Evolutionary conservation across 2,329 filamentous ascomycete genomes (phyloP), one percentile per base, ranked within the genome.

Genomic region (Xylaria multiplex): DNA sequence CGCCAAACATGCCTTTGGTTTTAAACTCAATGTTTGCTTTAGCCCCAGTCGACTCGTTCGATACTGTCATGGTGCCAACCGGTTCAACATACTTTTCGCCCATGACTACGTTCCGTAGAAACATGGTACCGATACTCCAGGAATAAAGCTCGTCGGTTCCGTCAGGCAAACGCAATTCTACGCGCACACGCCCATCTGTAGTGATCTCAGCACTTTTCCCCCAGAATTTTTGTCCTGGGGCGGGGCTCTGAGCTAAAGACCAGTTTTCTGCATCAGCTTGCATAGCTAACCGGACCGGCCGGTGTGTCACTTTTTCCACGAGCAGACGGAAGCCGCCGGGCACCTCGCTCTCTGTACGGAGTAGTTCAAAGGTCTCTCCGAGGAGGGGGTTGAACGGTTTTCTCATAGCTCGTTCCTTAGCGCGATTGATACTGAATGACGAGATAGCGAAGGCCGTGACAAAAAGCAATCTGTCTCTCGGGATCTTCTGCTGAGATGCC

Each of bases 71-170:
- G 49, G 88, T 93, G 52, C 94, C 94, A 0, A 96, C 93, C 0
- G 96, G 96, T 80, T 99, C 96, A 13, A 98, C 89, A 76, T 99
- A 99, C 80, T 98, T 99, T 79, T 99, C 96, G 45, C 96, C 96
- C 73, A 97, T 95, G 62, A 99, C 96, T 59, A 99, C 93, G 77
- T 99, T 99, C 54, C 96, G 89, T 61, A 99, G 81, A 80, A 97
- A 98, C 70, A 92, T 93, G 4, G 93, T 97, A 1, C 95, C 93
- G 19, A 93, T 85, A 52, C 87, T 91, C 93, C 93, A 99, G 72
- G 90, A 94, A 81, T 95, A 99, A 67, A 89, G 86, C 77, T 98
- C 95, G 61, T 93, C 91, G 1, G 83, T 86, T 2, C 86, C 85
- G 76, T 96, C 86, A 0, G 83, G 71, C 56, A 90, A 77, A 30